Conservation (phyloP, 495 filamentous ascomycete species). For the Margaritispora aquatica region DNA sequence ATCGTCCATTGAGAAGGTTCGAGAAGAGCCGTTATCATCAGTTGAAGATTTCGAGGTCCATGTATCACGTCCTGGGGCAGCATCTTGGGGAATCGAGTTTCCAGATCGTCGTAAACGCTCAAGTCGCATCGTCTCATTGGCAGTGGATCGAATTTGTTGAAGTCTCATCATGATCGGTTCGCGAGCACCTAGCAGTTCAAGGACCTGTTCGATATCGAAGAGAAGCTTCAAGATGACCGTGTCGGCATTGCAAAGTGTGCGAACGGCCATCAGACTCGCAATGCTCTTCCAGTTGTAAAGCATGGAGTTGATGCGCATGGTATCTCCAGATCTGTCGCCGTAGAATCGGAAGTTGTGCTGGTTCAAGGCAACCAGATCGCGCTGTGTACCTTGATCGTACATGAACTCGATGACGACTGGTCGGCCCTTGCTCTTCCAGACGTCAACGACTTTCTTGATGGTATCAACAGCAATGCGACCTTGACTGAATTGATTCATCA, state of each 20-base stretch:
- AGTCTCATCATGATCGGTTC: conserved; percentile 15
- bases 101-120: background rate
- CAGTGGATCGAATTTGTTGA: conserved; percentile 12
- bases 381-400: conserved; percentile 51
- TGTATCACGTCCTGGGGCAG: background rate
- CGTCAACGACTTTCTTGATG: conserved; percentile 37
- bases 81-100: background rate
- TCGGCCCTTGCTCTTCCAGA: conserved; percentile 45
- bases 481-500: conserved; percentile 38
- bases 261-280: conserved; percentile 43
- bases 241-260: conserved; percentile 51
- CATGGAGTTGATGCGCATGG: conserved; percentile 36
- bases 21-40: background rate
- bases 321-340: conserved; percentile 33
- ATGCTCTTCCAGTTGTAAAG: conserved; percentile 46
- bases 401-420: conserved; percentile 49
- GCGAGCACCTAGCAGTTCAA: conserved; percentile 45
- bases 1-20: conserved; percentile 3
- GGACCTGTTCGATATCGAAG: conserved; percentile 43
- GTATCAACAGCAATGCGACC: conserved; percentile 41
- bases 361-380: conserved; percentile 44
- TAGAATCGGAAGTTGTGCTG: conserved; percentile 42
- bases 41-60: background rate
- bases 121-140: conserved; percentile 13
- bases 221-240: conserved; percentile 47